Evolutionary conservation across 306 rosid species (phyloP), one percentile per base, ranked within the genome.

Genomic region (Vigna hirtella): DNA sequence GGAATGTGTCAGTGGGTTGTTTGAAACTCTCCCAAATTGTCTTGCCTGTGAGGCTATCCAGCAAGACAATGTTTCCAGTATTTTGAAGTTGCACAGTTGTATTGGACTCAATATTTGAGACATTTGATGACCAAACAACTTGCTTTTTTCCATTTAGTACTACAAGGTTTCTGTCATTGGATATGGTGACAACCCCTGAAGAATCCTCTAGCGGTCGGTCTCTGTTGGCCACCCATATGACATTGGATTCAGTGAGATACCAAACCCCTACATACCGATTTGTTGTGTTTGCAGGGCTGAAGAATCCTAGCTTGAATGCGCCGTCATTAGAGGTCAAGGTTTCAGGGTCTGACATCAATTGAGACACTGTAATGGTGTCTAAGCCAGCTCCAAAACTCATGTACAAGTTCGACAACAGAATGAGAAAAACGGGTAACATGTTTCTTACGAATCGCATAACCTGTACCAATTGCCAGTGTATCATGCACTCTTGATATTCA

Each of bases 221-320:
- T 82, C 81, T 83, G 43, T 80, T 86, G 34, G 87, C 87, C 14
- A 86, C 79, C 93, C 90, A 89, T 16, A 86, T 40, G 50, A 75
- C 34, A 20, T 6, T 16, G 14, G 59, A 63, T 28, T 9, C 7
- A 14, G 64, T 11, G 6, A 55, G 16, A 40, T 80, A 84, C 90
- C 89, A 89, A 4, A 89, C 48, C 9, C 89, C 90, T 0, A 86
- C 72, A 1, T 84, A 89, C 4, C 52, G 82, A n/a, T 65, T 40
- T 5, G 69, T 4, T 1, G 86, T 48, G 45, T 69, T 81, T 36
- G 1, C n/a, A 1, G 81, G 87, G 77, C 51, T 78, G 58, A 87
- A 89, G 78, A 89, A 87, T 62, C 93, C 93, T 20, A 87, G 50
- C 45, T 63, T 75, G 73, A 83, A 83, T 1, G 12, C 10, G 4